Percentiles rank a stretch among this genome's conserved stretches.
phyloP scores from a whole-genome alignment of 768 basidiomycete genomes.

The Mrakia blollopis region DNA sequence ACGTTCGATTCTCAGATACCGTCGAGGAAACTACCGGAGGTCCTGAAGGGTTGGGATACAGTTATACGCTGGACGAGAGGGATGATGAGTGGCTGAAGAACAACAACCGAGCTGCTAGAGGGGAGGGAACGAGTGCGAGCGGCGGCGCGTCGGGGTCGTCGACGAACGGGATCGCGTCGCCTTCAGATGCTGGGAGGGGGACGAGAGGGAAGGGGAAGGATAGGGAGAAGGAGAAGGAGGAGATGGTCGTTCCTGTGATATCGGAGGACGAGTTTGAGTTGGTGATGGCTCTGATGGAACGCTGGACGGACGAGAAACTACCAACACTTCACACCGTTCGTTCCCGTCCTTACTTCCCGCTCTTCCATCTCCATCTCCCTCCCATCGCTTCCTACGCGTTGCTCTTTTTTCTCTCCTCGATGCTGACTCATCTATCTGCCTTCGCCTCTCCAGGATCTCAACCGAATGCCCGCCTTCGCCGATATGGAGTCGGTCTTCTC shows the following conservation, averaged over 20 bases:
- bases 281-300: conserved; percentile 91
- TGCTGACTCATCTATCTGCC: conserved; percentile 39
- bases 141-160: conserved; percentile 61
- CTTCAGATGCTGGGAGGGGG: conserved; percentile 32
- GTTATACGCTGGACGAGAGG: conserved; percentile 92
- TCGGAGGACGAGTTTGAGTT: conserved; percentile 90
- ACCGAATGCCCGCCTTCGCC: conserved; percentile 45
- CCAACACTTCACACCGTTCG: conserved; percentile 85
- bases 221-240: conserved; percentile 77
- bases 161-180: conserved; percentile 53
- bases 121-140: conserved; percentile 36
- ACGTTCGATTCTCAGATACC: conserved; percentile 75
- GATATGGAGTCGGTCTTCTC: conserved; percentile 59
- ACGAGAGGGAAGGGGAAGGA: conserved; percentile 64
- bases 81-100: conserved; percentile 92
- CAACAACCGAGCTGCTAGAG: conserved; percentile 59
- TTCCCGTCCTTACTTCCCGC: conserved; percentile 35
- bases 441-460: conserved; percentile 40
- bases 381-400: not conserved
- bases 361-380: not conserved
- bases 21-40: conserved; percentile 61
- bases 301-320: conserved; percentile 78
- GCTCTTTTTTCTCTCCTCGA: not conserved
- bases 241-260: conserved; percentile 48
- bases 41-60: conserved; percentile 52